Conservation (phyloP, 306 rosid genomes). For the Oxytropis ochrocephala region DNA sequence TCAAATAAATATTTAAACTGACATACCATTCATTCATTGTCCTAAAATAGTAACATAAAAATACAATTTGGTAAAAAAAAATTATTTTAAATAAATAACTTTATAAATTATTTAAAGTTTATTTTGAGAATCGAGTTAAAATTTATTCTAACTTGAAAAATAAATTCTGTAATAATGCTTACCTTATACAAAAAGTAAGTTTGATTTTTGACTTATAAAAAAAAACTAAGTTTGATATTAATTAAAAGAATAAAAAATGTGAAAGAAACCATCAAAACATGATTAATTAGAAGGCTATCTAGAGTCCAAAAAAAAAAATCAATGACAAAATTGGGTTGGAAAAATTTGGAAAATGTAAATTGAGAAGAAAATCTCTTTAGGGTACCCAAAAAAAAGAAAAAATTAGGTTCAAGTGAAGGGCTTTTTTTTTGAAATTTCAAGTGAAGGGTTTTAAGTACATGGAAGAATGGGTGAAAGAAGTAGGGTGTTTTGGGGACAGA, state of each 20-base stretch:
- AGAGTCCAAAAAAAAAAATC: neutral
- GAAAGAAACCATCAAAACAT: neutral
- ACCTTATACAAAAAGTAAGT: neutral
- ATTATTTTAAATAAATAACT: too few relatives aligned
- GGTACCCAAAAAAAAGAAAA: too few relatives aligned
- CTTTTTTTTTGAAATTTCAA: too few relatives aligned
- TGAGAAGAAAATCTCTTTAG: neutral
- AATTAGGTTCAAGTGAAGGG: slow-evolving; percentile 4
- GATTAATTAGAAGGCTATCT: neutral
- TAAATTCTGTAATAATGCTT: neutral
- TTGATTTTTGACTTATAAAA: neutral
- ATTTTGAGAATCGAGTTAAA: neutral
- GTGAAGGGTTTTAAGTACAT: slow-evolving; percentile 13
- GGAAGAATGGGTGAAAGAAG: slow-evolving; percentile 14
- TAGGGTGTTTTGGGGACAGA: slow-evolving; percentile 16
- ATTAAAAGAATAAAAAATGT: neutral
- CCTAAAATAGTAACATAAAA: too few relatives aligned
- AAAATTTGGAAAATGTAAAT: neutral
- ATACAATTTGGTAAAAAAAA: too few relatives aligned
- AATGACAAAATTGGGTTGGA: neutral
- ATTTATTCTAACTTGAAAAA: neutral
- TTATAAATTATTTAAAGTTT: too few relatives aligned
- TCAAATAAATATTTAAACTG: too few relatives aligned
- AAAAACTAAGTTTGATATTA: neutral
- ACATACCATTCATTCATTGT: too few relatives aligned